Evolutionary conservation across 139 green algal species (phyloP), one percentile per base, ranked within the genome.

Genomic region (Chlorella sp.): DNA sequence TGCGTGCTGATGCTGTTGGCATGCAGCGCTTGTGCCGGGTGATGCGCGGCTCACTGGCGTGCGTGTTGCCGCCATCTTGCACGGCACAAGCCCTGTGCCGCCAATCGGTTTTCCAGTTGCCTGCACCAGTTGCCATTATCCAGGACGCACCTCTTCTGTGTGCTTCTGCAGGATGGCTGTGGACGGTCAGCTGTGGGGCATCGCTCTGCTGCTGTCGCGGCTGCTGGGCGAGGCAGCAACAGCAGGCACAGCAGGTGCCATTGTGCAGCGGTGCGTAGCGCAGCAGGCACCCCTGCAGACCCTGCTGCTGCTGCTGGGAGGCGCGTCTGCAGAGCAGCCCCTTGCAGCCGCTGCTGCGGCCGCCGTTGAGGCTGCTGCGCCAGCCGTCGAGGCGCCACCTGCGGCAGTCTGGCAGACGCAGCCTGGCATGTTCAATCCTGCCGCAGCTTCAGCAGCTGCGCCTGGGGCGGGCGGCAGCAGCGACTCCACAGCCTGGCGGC

Each of bases 121-220:
- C 56, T n/a, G n/a, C n/a, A n/a, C n/a, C n/a, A n/a, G n/a, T n/a
- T n/a, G n/a, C n/a, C n/a, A n/a, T n/a, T n/a, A n/a, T n/a, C n/a
- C 6, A 26, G 56, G 3, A 16, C 7, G 56, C 56, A 65, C n/a
- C 30, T 14, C 7, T 65, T n/a, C 32, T 70, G 64, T 40, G 30
- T 41, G 1, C 22, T 34, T 38, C 32, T 70, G 40, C 87, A 91
- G 74, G 69, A 86, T 81, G 36, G 91, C 93, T 8, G 43, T 86
- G 1, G 76, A 80, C 16, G 85, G 83, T 0, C 85, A 86, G 65
- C 79, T 95, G 80, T 97, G 94, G 94, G 89, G 84, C 20, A 44
- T 91, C 7, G 94, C 94, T 20, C 86, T 97, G 72, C 62, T 98
- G 48, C 84, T 97, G 46, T 89, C 94, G 1, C 85, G 81, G 30